Evolutionary conservation across 2,329 filamentous ascomycete genomes (phyloP).

Genomic region (Venturia aucupariae): DNA sequence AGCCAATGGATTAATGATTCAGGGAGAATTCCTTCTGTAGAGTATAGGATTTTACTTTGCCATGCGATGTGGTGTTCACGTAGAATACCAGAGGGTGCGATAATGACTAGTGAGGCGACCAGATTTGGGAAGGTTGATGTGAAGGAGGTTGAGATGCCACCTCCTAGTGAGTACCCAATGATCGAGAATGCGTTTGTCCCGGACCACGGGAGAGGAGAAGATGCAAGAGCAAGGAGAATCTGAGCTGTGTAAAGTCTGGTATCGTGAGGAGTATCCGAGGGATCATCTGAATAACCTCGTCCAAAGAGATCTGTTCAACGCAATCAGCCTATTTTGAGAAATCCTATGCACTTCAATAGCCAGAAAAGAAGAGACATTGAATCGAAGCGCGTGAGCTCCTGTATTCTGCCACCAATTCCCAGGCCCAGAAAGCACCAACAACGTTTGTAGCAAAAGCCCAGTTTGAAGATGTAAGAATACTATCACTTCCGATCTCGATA

Average conservation of each 20-base stretch:
- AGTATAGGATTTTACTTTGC: conserved; percentile 54
- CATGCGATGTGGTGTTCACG: conserved; percentile 52
- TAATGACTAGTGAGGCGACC: conserved; percentile 60
- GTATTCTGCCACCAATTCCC: neutral
- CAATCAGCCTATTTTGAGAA: conserved; percentile 14
- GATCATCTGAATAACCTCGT: conserved; percentile 65
- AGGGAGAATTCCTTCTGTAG: conserved; percentile 28
- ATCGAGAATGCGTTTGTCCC: conserved; percentile 54
- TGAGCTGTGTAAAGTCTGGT: conserved; percentile 64
- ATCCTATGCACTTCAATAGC: conserved; percentile 1
- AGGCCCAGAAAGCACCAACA: neutral
- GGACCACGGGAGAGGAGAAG: conserved; percentile 61
- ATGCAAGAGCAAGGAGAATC: conserved; percentile 60
- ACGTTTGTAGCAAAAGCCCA: neutral
- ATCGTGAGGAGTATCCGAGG: conserved; percentile 57
- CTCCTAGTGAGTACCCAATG: conserved; percentile 72
- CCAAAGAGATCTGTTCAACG: conserved; percentile 54
- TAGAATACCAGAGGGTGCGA: conserved; percentile 73
- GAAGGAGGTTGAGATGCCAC: conserved; percentile 62
- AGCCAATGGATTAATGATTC: conserved; percentile 7
- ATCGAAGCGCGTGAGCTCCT: neutral
- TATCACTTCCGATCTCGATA: too few relatives aligned
- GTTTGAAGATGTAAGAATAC: too few relatives aligned
- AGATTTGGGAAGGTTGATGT: conserved; percentile 59
- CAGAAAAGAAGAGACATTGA: conserved; percentile 7